phyloP scores from a whole-genome alignment of 148 eudicot species.

The Bassia scoparia region DNA sequence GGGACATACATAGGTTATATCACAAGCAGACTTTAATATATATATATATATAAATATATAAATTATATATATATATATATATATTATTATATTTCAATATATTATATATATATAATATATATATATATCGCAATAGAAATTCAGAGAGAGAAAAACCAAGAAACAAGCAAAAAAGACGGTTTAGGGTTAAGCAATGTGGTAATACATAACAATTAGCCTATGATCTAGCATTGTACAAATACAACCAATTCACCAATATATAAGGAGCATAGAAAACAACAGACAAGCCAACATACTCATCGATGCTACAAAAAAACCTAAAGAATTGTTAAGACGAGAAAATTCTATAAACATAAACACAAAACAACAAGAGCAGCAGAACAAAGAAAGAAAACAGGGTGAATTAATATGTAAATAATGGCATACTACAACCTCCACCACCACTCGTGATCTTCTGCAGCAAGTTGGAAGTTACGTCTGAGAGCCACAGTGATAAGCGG shows the following conservation, averaged over 20 bases:
- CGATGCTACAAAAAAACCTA: neutral
- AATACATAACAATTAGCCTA: neutral
- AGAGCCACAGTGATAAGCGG: constrained; percentile 37
- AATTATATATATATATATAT: no score
- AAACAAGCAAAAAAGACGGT: neutral
- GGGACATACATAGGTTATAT: no score
- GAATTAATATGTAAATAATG: neutral
- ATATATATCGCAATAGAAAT: neutral
- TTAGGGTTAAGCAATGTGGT: neutral
- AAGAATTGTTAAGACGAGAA: neutral
- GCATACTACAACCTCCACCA: constrained; percentile 36
- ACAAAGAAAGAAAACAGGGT: neutral
- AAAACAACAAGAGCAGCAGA: neutral
- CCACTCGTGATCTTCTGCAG: constrained; percentile 42
- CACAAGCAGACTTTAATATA: no score
- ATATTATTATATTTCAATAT: no score
- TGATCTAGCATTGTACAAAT: neutral
- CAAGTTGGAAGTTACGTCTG: constrained; percentile 44
- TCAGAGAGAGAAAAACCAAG: no score
- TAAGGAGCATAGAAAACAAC: neutral
- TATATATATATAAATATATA: no score
- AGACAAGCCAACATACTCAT: neutral
- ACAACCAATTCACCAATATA: neutral
- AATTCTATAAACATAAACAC: neutral
- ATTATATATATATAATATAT: no score